phyloP scores from a whole-genome alignment of 345 rosid species.

The Leavenworthia alabamica region DNA sequence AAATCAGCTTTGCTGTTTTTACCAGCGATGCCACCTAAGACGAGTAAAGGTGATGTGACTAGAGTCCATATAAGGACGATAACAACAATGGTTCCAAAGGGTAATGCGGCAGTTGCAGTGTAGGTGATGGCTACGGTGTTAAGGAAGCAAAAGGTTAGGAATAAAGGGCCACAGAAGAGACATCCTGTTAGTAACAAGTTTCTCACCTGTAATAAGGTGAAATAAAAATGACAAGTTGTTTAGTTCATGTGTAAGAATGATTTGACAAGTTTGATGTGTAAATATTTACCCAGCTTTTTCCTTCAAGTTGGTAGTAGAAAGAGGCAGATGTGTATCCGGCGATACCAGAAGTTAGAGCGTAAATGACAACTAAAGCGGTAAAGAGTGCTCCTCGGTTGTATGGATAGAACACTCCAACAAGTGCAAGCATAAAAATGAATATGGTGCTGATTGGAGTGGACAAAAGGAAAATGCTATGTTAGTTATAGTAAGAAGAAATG shows the following conservation, averaged over 20 bases:
- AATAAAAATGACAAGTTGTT: neutral
- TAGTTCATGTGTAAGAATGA: neutral
- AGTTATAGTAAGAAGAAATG: neutral
- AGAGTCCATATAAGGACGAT: constrained; percentile 72
- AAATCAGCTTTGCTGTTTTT: constrained; percentile 80
- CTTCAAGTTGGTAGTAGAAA: constrained; percentile 90
- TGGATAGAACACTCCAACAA: constrained; percentile 91
- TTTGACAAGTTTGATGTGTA: neutral
- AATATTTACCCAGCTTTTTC: constrained; percentile 66
- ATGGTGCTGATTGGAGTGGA: constrained; percentile 41
- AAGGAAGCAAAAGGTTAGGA: constrained; percentile 80
- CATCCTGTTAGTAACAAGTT: constrained; percentile 67
- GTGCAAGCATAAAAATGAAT: constrained; percentile 72
- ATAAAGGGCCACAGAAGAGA: constrained; percentile 85
- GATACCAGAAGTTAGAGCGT: constrained; percentile 89
- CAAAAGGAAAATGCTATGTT: neutral
- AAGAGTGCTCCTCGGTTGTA: constrained; percentile 92
- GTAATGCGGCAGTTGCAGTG: constrained; percentile 73
- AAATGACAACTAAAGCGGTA: constrained; percentile 81
- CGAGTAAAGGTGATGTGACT: constrained; percentile 71
- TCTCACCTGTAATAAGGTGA: constrained; percentile 46
- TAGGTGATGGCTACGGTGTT: constrained; percentile 75
- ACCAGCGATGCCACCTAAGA: constrained; percentile 82
- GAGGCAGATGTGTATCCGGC: constrained; percentile 82
- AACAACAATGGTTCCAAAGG: constrained; percentile 75